Evolutionary conservation across 495 filamentous ascomycete species (phyloP), one percentile per base, ranked within the genome.

Genomic region (Neurospora cerealis): DNA sequence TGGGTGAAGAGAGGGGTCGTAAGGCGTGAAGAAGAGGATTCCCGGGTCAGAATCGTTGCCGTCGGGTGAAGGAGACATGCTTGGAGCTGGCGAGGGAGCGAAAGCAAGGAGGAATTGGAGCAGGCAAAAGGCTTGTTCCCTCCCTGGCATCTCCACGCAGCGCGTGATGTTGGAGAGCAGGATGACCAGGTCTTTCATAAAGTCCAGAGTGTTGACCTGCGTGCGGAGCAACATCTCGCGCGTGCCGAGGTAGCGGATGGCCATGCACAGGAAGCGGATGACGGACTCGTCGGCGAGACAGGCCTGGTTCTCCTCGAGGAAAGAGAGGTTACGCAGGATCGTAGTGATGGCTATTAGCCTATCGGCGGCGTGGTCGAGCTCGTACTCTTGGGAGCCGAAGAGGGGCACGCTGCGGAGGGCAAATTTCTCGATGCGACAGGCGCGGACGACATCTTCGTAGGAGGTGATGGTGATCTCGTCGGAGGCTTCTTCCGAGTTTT

Each of bases 181-280:
- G 54, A 91, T 91, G 73, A 98, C 89, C 17, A 94, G 86, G 81
- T 99, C 96, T 81, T 99, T 99, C 92, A 97, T 96, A 77, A 99
- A 93, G 80, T 99, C 95, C 78, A 97, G 81, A 5, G 92, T 95
- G 81, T 97, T 96, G 74, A 85, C 83, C 75, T 95, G 85, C 8
- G 89, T 92, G 24, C 94, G 89, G 60, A 98, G 83, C 46, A 98
- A 86, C 87, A 93, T 91, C 76, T 93, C 91, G n/a, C 93, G 91
- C 5, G 95, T 98, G 44, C 96, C 95, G 38, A 99, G 86, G 75
- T 93, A 93, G 60, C 93, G 87, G 76, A 98, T 95, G 40, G 94
- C 87, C 28, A 89, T 88, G 34, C 92, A 92, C 54, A 97, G 82
- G 77, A 96, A 94, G 70, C 91, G 90, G 74, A 98, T 85, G 37